phyloP scores from a whole-genome alignment of 2,329 filamentous ascomycete species.

The Penicillium sp. region DNA sequence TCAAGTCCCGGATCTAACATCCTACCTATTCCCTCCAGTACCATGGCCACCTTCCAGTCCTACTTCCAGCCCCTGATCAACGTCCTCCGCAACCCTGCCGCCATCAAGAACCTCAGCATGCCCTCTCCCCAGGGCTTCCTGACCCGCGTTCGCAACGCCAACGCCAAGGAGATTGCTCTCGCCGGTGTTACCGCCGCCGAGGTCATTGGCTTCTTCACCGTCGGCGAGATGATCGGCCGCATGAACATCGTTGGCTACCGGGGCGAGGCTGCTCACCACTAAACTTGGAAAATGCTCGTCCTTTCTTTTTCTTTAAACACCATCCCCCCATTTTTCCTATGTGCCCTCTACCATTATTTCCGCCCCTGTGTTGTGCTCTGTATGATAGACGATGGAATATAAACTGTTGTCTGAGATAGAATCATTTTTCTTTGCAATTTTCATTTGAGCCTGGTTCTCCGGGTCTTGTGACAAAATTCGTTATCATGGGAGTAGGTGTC shows the following conservation, averaged over 20 bases:
- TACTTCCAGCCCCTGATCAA: slow-evolving; percentile 81
- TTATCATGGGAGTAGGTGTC: neutral
- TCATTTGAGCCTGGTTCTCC: slow-evolving; percentile 15
- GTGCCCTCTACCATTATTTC: slow-evolving; percentile 36
- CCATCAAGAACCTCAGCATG: slow-evolving; percentile 62
- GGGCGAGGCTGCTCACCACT: slow-evolving; percentile 65
- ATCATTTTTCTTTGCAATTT: slow-evolving; percentile 29
- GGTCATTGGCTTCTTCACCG: slow-evolving; percentile 93
- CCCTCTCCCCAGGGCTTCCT: slow-evolving; percentile 62
- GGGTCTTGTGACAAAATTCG: neutral
- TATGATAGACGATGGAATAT: slow-evolving; percentile 57
- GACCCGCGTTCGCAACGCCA: slow-evolving; percentile 70
- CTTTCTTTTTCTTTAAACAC: slow-evolving; percentile 31
- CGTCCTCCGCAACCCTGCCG: slow-evolving; percentile 71
- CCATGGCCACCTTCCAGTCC: slow-evolving; percentile 79
- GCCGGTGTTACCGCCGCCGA: slow-evolving; percentile 83
- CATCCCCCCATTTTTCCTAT: slow-evolving; percentile 34
- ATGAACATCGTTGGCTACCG: slow-evolving; percentile 95
- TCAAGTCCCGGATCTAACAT: slow-evolving; percentile 11
- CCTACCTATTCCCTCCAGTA: slow-evolving; percentile 57
- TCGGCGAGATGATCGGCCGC: slow-evolving; percentile 95
- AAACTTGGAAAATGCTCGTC: slow-evolving; percentile 38
- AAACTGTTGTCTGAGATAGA: slow-evolving; percentile 50
- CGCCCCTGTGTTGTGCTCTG: slow-evolving; percentile 46
- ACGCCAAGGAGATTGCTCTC: slow-evolving; percentile 71